Evolutionary conservation across 805 yeast genomes (phyloP), one percentile per base, ranked within the genome.

Genomic region (Barnettozyma californica): DNA sequence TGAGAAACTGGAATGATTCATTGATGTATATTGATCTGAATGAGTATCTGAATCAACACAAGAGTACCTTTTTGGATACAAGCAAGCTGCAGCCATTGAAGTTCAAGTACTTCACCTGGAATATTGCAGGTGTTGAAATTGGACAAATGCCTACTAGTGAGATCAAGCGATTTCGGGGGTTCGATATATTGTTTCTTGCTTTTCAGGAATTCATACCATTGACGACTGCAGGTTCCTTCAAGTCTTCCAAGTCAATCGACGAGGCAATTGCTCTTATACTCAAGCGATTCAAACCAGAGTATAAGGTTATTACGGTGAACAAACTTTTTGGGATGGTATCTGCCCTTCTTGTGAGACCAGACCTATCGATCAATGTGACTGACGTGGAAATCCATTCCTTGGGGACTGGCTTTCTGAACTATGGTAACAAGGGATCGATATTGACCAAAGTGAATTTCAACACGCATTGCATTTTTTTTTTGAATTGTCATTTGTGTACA

Each of bases 371-470:
- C 2, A 75, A 77, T 51, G 63, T 80, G n/a, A 62, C 71, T 2
- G 54, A 65, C 18, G 47, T 78, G 6, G 61, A 62, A 18, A 66
- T 68, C 5, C 63, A 68, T 3, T 69, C 81, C 0, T 66, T 81
- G 7, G 84, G 85, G 0, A 73, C 84, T 0, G 85, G 85, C 0
- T 70, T 79, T 36, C 58, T 80, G 44, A 74, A 79, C 23, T 80
- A 83, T 78, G 84, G 83, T 16, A 80, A 80, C 62, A 80, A 80
- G 56, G 86, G 86, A 2, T 81, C 83, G 4, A 76, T 78, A 13
- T 62, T 72, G 16, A 63, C 78, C 20, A 64, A 65, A 23, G 70
- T 81, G 51, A 62, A 60, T 33, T 48, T 65, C 18, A 50, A 50
- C 4, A 43, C 36, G 18, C 43, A 41, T 16, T 19, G 27, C 23